Evolutionary conservation across 345 rosid species (phyloP).

Genomic region (Salix koriyanagi): DNA sequence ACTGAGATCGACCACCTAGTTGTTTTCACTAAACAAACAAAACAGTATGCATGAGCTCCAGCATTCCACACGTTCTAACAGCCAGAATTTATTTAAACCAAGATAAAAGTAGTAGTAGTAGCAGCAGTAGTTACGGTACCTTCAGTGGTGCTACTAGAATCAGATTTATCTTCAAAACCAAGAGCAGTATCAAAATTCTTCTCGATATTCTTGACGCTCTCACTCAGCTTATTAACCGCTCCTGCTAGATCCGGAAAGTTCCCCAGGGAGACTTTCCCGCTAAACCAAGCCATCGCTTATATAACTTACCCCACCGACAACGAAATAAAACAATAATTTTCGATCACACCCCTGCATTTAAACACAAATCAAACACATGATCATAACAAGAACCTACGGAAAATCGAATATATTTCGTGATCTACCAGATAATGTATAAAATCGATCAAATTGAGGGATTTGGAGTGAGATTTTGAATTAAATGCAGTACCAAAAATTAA

Average conservation of each 20-base stretch:
- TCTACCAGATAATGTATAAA: neutral
- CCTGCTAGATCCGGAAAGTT: conserved; percentile 96
- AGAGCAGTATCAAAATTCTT: conserved; percentile 96
- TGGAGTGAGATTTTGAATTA: no score
- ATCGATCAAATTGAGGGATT: neutral
- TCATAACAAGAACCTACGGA: neutral
- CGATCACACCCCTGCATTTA: conserved; percentile 35
- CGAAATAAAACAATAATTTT: no score
- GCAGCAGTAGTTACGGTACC: conserved; percentile 31
- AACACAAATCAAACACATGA: neutral
- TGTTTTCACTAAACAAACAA: neutral
- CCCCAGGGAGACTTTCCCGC: conserved; percentile 83
- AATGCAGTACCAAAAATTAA: neutral
- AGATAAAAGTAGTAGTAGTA: neutral
- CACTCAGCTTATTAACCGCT: conserved; percentile 93
- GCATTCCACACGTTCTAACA: neutral
- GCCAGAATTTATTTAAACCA: neutral
- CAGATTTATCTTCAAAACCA: conserved; percentile 82
- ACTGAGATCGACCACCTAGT: neutral
- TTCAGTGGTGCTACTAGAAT: conserved; percentile 45
- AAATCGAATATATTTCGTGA: neutral
- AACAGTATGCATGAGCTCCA: neutral
- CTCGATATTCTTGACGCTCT: conserved; percentile 98
- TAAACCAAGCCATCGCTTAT: conserved; percentile 86
- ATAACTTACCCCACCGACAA: neutral